These are phyloP conservation scores for Parietichytrium sp. DNA, from an alignment of 108 stramenopile species.

Conservation along the genomic window DNA sequence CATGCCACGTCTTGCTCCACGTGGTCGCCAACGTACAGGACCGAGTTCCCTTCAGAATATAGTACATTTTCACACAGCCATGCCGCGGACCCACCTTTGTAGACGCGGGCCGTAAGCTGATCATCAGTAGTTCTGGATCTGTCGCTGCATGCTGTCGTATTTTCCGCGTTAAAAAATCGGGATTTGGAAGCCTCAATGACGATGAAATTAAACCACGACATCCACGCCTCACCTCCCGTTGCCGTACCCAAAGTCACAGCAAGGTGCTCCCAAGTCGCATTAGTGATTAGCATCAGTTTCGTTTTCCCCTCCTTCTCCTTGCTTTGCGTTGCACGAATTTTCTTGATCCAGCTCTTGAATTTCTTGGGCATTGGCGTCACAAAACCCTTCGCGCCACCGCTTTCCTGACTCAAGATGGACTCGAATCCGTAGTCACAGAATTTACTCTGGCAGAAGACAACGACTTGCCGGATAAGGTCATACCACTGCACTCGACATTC, in stretches of 20 bases:
- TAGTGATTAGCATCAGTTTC: not conserved
- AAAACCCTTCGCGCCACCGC: not conserved
- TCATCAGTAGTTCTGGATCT: too few species aligned
- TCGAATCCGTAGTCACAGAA: conserved; percentile 1
- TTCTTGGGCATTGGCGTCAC: not conserved
- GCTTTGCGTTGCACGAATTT: too few species aligned
- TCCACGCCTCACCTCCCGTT: not conserved
- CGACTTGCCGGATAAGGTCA: not conserved
- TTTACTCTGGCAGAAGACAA: not conserved
- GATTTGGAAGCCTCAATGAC: not conserved
- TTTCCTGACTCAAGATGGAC: not conserved
- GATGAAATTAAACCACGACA: not conserved
- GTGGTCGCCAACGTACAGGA: conserved; percentile 2
- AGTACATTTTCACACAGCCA: not conserved
- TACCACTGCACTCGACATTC: not conserved
- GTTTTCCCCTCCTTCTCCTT: not conserved
- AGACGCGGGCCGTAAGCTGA: too few species aligned
- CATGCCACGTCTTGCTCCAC: not conserved
- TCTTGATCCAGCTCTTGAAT: not conserved
- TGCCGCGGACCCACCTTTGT: not conserved
- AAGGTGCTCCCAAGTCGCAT: not conserved
- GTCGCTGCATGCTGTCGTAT: too few species aligned
- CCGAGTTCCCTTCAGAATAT: too few species aligned
- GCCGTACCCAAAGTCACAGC: not conserved
- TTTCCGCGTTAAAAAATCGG: not conserved